Evolutionary conservation across 495 filamentous ascomycete species (phyloP).

Genomic region (Neurospora tetrasperma): DNA sequence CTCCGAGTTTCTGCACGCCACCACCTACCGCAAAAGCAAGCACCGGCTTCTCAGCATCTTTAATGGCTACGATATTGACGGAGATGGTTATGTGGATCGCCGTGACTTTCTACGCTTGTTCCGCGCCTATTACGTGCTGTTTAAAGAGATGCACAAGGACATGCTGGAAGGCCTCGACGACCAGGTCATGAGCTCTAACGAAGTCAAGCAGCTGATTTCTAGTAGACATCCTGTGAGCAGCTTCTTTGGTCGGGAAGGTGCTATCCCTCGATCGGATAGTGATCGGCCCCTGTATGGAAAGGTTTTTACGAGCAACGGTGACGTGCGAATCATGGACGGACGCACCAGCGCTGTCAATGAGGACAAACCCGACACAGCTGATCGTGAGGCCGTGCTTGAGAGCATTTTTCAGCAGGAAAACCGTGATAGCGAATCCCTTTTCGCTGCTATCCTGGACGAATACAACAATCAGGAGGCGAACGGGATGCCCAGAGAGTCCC

Average conservation of each 20-base stretch:
- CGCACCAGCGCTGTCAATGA: conserved; percentile 27
- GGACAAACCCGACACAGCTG: conserved; percentile 30
- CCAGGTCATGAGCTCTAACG: conserved; percentile 58
- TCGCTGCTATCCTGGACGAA: conserved; percentile 13
- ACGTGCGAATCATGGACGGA: conserved; percentile 50
- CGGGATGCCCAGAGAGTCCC: conserved; percentile 3
- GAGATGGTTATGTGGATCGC: conserved; percentile 76
- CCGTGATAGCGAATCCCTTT: conserved; percentile 22
- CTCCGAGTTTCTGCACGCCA: conserved; percentile 74
- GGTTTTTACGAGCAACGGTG: conserved; percentile 43
- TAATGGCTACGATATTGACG: conserved; percentile 81
- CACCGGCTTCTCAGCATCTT: conserved; percentile 69
- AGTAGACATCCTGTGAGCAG: conserved; percentile 72
- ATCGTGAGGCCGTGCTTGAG: conserved; percentile 31
- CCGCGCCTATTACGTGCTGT: conserved; percentile 77
- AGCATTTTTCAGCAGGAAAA: conserved; percentile 27
- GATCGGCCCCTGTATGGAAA: conserved; percentile 57
- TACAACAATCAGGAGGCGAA: neutral
- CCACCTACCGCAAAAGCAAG: conserved; percentile 72
- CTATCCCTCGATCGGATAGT: conserved; percentile 48
- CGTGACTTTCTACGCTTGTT: conserved; percentile 91
- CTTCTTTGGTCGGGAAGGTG: conserved; percentile 51
- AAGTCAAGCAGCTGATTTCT: conserved; percentile 61
- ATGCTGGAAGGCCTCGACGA: conserved; percentile 75
- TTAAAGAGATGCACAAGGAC: conserved; percentile 73